Evolutionary conservation across 371 early-diverging fungal species (phyloP).

Genomic region (Rhizopus microsporus): DNA sequence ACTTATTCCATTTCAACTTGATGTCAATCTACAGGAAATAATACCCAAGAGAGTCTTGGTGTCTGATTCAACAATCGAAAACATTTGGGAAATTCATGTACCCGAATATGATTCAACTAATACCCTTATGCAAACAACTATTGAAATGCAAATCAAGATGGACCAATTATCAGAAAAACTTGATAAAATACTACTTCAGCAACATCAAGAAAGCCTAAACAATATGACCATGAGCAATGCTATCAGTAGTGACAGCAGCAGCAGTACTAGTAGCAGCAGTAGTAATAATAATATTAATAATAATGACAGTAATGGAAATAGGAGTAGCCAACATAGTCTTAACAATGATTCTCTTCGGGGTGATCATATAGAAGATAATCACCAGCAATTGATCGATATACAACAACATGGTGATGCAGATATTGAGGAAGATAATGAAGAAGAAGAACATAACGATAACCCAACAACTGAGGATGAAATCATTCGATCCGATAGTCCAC

Average conservation of each 20-base stretch:
- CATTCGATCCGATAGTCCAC: slow-evolving; percentile 23
- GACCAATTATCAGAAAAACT: slow-evolving; percentile 30
- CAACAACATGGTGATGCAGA: slow-evolving; percentile 13
- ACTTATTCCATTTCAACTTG: slow-evolving; percentile 40
- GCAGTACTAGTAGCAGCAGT: neutral
- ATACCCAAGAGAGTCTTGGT: slow-evolving; percentile 36
- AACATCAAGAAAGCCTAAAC: neutral
- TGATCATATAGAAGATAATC: neutral
- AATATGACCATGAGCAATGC: neutral
- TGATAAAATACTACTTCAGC: slow-evolving; percentile 14
- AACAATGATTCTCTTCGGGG: neutral
- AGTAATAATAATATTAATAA: neutral
- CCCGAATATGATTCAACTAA: slow-evolving; percentile 16
- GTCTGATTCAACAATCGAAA: slow-evolving; percentile 5
- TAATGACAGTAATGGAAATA: neutral
- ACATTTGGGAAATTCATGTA: slow-evolving; percentile 40
- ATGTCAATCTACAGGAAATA: slow-evolving; percentile 26
- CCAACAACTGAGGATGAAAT: neutral
- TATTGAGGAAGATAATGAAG: slow-evolving; percentile 6
- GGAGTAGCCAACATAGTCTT: neutral
- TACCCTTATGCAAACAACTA: slow-evolving; percentile 6
- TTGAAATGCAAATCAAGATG: slow-evolving; percentile 32
- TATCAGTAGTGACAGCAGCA: neutral
- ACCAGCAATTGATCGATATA: neutral
- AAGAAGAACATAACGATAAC: slow-evolving; percentile 6